Conservation (phyloP, 1,284 basidiomycete genomes). For the Ceratobasidium papillatum region DNA sequence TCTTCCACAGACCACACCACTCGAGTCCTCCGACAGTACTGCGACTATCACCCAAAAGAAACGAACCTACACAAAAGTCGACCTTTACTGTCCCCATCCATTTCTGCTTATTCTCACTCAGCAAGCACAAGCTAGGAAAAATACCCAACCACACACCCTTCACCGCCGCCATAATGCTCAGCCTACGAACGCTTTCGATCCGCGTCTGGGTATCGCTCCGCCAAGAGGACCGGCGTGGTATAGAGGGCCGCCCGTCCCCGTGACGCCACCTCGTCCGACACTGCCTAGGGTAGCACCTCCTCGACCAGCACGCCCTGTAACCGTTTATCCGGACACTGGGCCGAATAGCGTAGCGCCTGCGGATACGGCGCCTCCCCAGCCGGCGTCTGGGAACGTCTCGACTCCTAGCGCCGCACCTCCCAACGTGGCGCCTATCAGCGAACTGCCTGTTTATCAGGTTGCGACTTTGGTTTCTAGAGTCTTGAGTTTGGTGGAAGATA, state of each 20-base stretch:
- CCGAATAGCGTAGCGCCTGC: too few relatives aligned
- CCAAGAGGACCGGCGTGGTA: neutral
- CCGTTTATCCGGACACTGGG: neutral
- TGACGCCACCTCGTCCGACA: neutral
- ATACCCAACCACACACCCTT: neutral
- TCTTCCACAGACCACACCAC: neutral
- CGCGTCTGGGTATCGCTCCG: neutral
- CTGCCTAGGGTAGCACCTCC: neutral
- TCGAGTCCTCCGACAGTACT: constrained; percentile 7
- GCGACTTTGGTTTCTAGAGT: neutral
- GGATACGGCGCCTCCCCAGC: neutral
- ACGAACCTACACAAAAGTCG: neutral
- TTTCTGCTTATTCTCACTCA: neutral
- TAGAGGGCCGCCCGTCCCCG: neutral
- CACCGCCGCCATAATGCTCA: neutral
- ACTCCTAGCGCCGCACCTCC: neutral
- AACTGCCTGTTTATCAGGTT: neutral
- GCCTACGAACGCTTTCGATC: neutral
- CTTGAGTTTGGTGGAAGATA: neutral
- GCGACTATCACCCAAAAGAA: constrained; percentile 6
- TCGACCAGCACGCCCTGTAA: neutral
- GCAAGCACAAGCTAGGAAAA: neutral
- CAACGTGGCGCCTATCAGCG: neutral
- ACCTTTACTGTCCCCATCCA: constrained; percentile 13
- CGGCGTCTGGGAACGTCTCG: neutral